A percentile compares a stretch with the other conserved stretches of the same genome.
Evolutionary conservation across 164 flowering plant species (phyloP).

Genomic region (Nymphaea thermarum): DNA sequence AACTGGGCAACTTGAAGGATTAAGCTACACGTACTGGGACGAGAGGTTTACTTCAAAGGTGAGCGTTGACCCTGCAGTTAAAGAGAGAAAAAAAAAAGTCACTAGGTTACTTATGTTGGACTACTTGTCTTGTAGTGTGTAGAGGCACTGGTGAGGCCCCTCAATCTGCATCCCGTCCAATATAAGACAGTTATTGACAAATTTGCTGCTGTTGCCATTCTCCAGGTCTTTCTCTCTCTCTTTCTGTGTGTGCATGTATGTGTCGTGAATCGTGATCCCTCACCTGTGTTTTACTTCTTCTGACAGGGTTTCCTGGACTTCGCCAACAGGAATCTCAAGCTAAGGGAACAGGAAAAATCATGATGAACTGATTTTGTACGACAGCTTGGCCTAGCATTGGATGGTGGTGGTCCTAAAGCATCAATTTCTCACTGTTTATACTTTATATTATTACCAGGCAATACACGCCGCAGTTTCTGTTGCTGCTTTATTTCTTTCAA

Average conservation of each 20-base stretch:
- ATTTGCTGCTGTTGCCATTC: constrained; percentile 91
- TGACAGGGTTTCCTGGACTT: constrained; percentile 51
- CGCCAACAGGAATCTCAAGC: constrained; percentile 20
- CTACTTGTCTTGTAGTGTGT: constrained; percentile 18
- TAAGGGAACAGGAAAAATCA: neutral
- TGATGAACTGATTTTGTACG: neutral
- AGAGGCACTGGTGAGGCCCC: constrained; percentile 14
- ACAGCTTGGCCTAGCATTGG: neutral
- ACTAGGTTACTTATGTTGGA: neutral
- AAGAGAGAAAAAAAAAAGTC: neutral
- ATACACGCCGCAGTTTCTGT: no score
- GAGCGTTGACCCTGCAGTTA: neutral
- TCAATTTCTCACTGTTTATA: no score
- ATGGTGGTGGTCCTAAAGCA: no score
- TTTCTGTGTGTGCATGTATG: neutral
- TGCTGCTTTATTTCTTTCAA: no score
- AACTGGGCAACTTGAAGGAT: constrained; percentile 55
- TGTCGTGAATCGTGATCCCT: no score
- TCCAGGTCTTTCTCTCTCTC: constrained; percentile 46
- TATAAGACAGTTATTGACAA: constrained; percentile 60
- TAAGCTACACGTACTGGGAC: constrained; percentile 71
- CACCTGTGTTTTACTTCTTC: neutral
- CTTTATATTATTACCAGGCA: no score
- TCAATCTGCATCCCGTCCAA: constrained; percentile 36
- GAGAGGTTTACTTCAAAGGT: constrained; percentile 83